These are phyloP conservation scores for Heterotrichella gracilis DNA, from an alignment of 352 stramenopile genomes.

Conservation along the genomic window DNA sequence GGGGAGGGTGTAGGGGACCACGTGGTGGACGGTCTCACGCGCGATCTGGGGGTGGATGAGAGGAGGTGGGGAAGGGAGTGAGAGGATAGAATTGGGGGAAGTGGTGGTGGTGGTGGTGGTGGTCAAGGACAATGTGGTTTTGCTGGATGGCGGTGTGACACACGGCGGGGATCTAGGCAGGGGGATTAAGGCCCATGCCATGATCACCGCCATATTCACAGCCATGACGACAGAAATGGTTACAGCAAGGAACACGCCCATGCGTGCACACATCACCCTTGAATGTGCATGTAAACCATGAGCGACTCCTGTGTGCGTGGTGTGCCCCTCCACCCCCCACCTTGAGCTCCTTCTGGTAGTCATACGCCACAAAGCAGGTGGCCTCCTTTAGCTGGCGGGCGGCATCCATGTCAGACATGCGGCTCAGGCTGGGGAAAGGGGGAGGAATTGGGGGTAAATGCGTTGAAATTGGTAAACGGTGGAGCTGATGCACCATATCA, in stretches of 20 bases:
- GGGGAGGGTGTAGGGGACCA: slow-evolving; percentile 58
- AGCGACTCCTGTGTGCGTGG: too few species aligned
- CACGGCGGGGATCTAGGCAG: neutral
- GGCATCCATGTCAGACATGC: slow-evolving; percentile 55
- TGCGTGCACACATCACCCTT: too few species aligned
- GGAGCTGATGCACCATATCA: too few species aligned
- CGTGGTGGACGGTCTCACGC: slow-evolving; percentile 52
- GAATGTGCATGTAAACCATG: too few species aligned
- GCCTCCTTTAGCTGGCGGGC: slow-evolving; percentile 67
- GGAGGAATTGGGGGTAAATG: too few species aligned
- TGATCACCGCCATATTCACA: slow-evolving; percentile 19
- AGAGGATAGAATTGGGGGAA: neutral
- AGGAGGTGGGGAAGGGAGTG: neutral
- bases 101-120: neutral
- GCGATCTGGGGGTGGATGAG: slow-evolving; percentile 22
- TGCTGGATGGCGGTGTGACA: neutral
- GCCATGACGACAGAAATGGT: too few species aligned
- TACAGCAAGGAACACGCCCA: too few species aligned
- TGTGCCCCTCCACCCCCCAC: too few species aligned
- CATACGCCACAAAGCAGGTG: slow-evolving; percentile 56
- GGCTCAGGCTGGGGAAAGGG: too few species aligned
- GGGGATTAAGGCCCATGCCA: too few species aligned
- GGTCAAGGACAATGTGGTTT: neutral
- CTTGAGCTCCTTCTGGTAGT: slow-evolving; percentile 41
- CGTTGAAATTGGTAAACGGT: too few species aligned